These are phyloP conservation scores for Wallemia hederae DNA, from an alignment of 1,284 basidiomycete species.

Conservation along the genomic window DNA sequence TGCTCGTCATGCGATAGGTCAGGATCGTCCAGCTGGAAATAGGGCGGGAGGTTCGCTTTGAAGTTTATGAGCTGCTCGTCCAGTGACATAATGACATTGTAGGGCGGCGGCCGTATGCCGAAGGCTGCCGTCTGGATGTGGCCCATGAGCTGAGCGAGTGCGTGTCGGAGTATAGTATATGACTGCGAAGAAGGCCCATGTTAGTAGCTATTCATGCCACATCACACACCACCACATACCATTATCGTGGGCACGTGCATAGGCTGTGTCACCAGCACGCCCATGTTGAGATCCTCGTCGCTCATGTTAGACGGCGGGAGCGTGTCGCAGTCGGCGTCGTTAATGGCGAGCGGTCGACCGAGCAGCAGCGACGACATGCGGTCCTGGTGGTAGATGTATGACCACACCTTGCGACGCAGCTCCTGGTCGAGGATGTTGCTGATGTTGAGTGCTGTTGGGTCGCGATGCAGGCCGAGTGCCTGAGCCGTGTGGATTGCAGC, in stretches of 20 bases:
- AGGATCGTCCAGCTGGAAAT: conserved; percentile 5
- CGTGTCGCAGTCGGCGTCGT: conserved; percentile 19
- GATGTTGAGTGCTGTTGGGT: conserved; percentile 18
- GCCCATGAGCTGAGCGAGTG: conserved; percentile 18
- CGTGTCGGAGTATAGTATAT: conserved; percentile 11
- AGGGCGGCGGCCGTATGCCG: conserved; percentile 19
- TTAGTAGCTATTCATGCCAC: neutral
- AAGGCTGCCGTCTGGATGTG: conserved; percentile 12
- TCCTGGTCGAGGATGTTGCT: conserved; percentile 18
- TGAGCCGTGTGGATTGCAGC: conserved; percentile 17
- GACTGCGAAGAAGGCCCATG: neutral
- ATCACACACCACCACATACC: conserved; percentile 17
- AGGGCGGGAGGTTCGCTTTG: conserved; percentile 3
- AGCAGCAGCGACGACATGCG: conserved; percentile 18
- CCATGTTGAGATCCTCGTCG: conserved; percentile 18
- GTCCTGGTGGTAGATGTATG: conserved; percentile 18
- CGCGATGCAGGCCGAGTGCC: conserved; percentile 19
- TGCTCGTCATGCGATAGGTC: conserved; percentile 4
- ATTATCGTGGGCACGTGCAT: conserved; percentile 17
- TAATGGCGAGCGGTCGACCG: conserved; percentile 18
- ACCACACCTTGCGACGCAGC: conserved; percentile 18
- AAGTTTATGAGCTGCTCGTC: conserved; percentile 11
- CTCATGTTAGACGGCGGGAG: conserved; percentile 18
- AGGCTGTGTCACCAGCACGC: conserved; percentile 17
- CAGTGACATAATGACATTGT: conserved; percentile 17